Evolutionary conservation across 768 basidiomycete species (phyloP).

Genomic region (Pulveroboletus sp.): DNA sequence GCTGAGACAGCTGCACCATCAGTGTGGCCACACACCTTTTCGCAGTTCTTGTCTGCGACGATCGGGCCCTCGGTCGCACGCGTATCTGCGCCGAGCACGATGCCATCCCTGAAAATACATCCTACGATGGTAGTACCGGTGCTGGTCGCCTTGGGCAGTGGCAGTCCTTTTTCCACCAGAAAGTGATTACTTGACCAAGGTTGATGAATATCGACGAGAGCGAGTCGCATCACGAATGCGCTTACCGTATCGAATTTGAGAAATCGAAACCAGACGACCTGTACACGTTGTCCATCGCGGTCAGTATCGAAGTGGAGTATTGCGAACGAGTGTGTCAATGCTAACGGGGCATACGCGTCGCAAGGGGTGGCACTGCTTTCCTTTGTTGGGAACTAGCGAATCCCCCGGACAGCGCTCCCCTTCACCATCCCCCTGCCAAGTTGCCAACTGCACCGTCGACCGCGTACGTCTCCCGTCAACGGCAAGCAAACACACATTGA

Average conservation of each 20-base stretch:
- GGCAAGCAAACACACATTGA: background rate
- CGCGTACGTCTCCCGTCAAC: background rate
- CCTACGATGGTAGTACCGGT: constrained; percentile 99
- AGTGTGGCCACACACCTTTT: constrained; percentile 64
- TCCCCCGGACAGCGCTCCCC: constrained; percentile 13
- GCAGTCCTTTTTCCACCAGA: constrained; percentile 63
- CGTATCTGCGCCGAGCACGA: constrained; percentile 94
- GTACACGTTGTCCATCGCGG: constrained; percentile 44
- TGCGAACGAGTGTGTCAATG: no score
- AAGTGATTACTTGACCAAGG: constrained; percentile 57
- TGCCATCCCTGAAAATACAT: constrained; percentile 86
- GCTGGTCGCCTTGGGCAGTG: constrained; percentile 79
- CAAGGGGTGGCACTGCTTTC: constrained; percentile 21
- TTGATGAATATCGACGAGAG: background rate
- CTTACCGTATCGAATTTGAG: constrained; percentile 66
- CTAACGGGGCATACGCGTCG: constrained; percentile 29
- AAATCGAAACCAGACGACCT: constrained; percentile 68
- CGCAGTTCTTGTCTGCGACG: constrained; percentile 99
- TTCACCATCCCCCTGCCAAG: background rate
- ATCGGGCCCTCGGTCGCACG: constrained; percentile 92
- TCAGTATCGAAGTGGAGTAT: background rate
- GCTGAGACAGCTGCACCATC: background rate
- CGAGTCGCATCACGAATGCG: background rate
- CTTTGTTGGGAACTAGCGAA: background rate
- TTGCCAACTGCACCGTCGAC: constrained; percentile 1